Evolutionary conservation across 805 yeast species (phyloP).

Genomic region (Myxozyma kluyveri): DNA sequence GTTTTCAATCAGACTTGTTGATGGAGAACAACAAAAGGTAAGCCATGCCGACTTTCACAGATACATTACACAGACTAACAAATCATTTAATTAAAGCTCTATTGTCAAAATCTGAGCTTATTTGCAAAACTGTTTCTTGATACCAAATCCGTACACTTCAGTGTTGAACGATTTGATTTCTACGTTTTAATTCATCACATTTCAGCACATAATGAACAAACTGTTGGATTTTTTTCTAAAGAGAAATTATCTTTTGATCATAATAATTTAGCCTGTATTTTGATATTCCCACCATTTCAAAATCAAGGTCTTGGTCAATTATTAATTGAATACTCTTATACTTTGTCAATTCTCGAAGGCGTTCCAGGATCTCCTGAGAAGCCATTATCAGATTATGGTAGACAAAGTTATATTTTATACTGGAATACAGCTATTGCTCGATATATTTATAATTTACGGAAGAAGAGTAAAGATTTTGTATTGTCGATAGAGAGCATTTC

Average conservation of each 20-base stretch:
- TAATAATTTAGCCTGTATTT: constrained; percentile 86
- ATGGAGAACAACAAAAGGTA: constrained; percentile 55
- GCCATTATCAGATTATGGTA: constrained; percentile 83
- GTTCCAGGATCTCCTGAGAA: constrained; percentile 77
- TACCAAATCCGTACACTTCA: constrained; percentile 82
- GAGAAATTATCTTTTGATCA: constrained; percentile 73
- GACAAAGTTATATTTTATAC: constrained; percentile 63
- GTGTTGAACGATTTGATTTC: constrained; percentile 75
- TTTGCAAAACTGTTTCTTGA: constrained; percentile 87
- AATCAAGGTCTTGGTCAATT: constrained; percentile 72
- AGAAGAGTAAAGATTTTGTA: constrained; percentile 8
- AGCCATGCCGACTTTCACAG: not conserved
- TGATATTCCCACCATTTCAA: constrained; percentile 91
- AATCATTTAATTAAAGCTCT: constrained; percentile 45
- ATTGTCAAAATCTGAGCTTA: constrained; percentile 77
- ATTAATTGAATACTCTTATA: constrained; percentile 79
- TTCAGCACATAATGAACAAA: constrained; percentile 38
- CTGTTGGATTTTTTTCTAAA: constrained; percentile 91
- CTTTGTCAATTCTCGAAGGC: constrained; percentile 62
- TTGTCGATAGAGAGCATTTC: constrained; percentile 36
- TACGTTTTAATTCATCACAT: constrained; percentile 48
- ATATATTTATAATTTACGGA: constrained; percentile 14
- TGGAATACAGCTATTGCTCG: constrained; percentile 62
- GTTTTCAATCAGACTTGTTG: constrained; percentile 60
- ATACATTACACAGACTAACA: not conserved